Base-by-base conservation (phyloP, 345 rosid species). In the Hirschfeldia incana region DNA sequence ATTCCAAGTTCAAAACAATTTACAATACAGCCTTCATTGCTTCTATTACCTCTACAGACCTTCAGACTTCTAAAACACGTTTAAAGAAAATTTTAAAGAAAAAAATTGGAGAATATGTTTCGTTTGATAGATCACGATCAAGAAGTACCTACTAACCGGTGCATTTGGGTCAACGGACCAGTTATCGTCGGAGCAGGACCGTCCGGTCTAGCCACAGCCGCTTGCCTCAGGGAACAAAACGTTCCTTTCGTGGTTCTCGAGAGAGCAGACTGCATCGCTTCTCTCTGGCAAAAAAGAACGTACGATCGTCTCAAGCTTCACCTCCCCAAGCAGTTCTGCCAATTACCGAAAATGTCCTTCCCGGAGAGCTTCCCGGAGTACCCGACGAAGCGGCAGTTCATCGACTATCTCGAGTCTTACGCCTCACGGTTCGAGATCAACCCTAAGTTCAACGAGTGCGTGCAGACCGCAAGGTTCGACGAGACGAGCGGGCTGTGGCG, bases 161-260 rank as follows among this genome's bases (percentile, higher is more conserved):
- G 90, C 80, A 87, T 86, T 65, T 85, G 83, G 92, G 97, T 93
- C 16, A 89, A 82, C 11, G 97, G 97, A 27, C 97, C 94, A 1
- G 83, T 93, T 69, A 93, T 91, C 26, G 89, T 92, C 10, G 97
- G 97, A 6, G 97, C 94, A 4, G 97, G 97, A 29, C 98, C 98
- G 0, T 87, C 98, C 0, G 98, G 97, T 16, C 82, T 93, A 16
- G 97, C 97, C 13, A 26, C 94, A 0, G 97, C 94, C 0, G 94
- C 97, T 70, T 87, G 96, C 81, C 92, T 92, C 3, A 78, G 84
- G 26, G 94, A 89, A 12, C 89, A 91, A 65, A 85, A 84, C 4
- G 94, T 91, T 16, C 96, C 97, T 21, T 89, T 73, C 71, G 89
- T 88, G 15, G 90, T 92, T 62, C 89, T 92, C 0, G 97, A 92